phyloP scores from a whole-genome alignment of 345 rosid species.

The Hibiscus trionum region DNA sequence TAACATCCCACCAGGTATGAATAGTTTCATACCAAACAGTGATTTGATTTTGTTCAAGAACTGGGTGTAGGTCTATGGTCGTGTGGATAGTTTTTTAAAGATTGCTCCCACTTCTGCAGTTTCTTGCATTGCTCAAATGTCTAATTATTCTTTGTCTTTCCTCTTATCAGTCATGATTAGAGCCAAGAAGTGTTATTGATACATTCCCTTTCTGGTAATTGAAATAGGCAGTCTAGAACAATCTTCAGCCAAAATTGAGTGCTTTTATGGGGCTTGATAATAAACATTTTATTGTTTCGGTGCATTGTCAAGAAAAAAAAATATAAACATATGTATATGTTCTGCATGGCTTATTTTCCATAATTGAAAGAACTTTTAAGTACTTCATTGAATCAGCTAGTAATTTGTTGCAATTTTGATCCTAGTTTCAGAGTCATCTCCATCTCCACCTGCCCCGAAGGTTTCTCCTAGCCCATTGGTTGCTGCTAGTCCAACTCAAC shows the following conservation, averaged over 20 bases:
- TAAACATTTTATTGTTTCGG: not conserved
- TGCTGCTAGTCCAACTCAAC: constrained; percentile 69
- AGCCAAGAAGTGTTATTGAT: not conserved
- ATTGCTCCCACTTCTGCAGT: not conserved
- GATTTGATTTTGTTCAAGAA: not conserved
- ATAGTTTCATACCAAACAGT: constrained; percentile 1
- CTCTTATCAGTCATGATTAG: not conserved
- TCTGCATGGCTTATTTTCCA: not conserved
- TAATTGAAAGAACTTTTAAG: constrained; percentile 1
- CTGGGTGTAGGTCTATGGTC: not conserved
- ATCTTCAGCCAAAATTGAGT: not conserved
- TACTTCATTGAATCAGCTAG: constrained; percentile 1
- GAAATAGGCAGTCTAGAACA: not conserved
- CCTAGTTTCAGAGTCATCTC: constrained; percentile 38
- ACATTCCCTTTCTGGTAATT: not conserved
- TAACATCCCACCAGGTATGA: constrained; percentile 39
- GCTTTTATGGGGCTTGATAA: not conserved
- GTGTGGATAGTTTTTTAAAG: not conserved
- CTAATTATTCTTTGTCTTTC: not conserved
- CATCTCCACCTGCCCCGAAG: constrained; percentile 39
- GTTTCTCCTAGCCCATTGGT: constrained; percentile 49
- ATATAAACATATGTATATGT: not conserved
- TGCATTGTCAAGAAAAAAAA: not conserved
- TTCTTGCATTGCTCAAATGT: not conserved
- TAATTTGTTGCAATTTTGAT: constrained; percentile 11